Percentiles rank a stretch among this genome's conserved stretches.
These are phyloP conservation scores for Beauveria sp. DNA, from an alignment of 2,329 filamentous ascomycete species.

Conservation along the genomic window DNA sequence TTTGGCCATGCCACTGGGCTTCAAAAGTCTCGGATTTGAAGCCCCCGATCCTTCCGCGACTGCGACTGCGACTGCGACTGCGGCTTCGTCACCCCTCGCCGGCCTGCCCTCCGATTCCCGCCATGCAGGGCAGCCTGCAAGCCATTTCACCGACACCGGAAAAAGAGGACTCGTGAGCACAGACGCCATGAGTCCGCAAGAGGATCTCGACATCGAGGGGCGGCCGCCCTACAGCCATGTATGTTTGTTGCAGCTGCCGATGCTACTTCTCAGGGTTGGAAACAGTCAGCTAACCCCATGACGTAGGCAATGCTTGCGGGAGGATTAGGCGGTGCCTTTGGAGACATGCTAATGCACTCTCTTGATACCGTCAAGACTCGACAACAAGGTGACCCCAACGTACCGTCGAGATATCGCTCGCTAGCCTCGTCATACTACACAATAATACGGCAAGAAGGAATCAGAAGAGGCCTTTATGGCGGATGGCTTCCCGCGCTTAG, in stretches of 20 bases:
- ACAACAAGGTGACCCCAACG: constrained; percentile 90
- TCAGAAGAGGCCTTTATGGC: constrained; percentile 79
- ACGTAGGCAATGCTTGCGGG: constrained; percentile 86
- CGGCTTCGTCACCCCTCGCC: background rate
- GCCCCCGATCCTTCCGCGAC: constrained; percentile 10
- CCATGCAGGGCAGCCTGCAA: constrained; percentile 24
- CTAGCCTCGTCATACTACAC: constrained; percentile 86
- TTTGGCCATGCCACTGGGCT: constrained; percentile 12
- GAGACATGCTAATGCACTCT: constrained; percentile 98
- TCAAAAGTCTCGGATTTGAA: constrained; percentile 11
- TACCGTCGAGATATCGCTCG: constrained; percentile 87
- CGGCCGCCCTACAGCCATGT: constrained; percentile 38
- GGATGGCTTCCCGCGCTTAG: constrained; percentile 87
- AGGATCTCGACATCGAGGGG: constrained; percentile 33
- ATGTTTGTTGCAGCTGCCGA: constrained; percentile 15
- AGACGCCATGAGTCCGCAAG: constrained; percentile 25
- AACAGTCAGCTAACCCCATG: constrained; percentile 5
- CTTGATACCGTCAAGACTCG: constrained; percentile 97
- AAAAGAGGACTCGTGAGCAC: constrained; percentile 18
- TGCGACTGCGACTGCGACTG: constrained; percentile 3
- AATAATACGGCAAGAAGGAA: constrained; percentile 86
- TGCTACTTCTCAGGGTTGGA: background rate
- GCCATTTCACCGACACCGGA: constrained; percentile 19
- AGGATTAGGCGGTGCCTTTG: constrained; percentile 83
- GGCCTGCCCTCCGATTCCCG: constrained; percentile 18